Evolutionary conservation across 768 basidiomycete species (phyloP).

Genomic region (Suillus ampliporus): DNA sequence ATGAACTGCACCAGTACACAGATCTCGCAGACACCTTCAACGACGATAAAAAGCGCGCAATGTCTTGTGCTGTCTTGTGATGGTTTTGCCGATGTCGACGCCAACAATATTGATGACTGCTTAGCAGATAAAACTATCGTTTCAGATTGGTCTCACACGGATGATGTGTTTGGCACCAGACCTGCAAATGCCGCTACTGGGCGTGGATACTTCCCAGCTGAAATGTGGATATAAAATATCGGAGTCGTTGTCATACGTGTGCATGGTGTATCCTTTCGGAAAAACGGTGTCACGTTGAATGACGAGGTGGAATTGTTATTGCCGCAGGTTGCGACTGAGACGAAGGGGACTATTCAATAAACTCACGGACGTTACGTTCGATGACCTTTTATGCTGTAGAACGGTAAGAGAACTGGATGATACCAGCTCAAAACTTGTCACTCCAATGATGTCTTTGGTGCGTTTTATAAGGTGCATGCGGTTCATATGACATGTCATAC

Average conservation of each 20-base stretch:
- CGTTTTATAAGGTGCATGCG: slow-evolving; percentile 22
- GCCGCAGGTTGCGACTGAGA: background rate
- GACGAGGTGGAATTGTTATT: no score
- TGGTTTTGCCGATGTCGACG: slow-evolving; percentile 34
- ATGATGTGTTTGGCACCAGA: slow-evolving; percentile 22
- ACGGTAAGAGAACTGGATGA: background rate
- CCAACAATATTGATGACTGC: slow-evolving; percentile 25
- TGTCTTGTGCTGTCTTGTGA: slow-evolving; percentile 27
- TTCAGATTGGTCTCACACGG: no score
- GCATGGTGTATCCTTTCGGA: background rate
- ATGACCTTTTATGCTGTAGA: background rate
- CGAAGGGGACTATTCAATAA: background rate
- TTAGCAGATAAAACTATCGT: slow-evolving; percentile 13
- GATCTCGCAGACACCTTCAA: slow-evolving; percentile 24
- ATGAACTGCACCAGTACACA: slow-evolving; percentile 24
- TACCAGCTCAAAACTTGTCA: background rate
- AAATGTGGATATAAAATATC: background rate
- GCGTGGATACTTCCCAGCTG: slow-evolving; percentile 22
- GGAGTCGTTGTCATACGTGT: background rate
- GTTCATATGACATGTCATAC: slow-evolving; percentile 26
- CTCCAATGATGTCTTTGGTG: slow-evolving; percentile 5
- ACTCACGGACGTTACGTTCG: background rate
- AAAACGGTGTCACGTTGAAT: background rate
- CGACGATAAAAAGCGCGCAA: background rate
- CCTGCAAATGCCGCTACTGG: slow-evolving; percentile 16